Base-by-base conservation (phyloP, 768 basidiomycete species). In the Aureoboletus auriporus region DNA sequence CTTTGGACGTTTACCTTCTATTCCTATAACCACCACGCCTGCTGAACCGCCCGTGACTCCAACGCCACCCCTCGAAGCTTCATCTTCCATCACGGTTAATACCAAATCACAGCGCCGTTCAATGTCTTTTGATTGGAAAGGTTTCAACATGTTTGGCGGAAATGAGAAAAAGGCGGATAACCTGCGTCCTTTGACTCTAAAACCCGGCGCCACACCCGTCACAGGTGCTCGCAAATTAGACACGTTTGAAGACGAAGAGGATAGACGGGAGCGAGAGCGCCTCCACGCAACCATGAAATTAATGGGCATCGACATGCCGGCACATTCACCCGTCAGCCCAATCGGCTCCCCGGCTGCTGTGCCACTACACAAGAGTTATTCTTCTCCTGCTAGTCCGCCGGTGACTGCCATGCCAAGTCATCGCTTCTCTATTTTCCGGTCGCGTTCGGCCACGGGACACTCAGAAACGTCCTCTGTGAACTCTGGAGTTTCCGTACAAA, bases 181-280 rank as follows among this genome's bases (percentile, higher is more conserved):
- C 56, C 69, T 89, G 42, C 84, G 86, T 14, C 86, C 84, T 8
- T 68, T 92, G 33, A 90, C 87, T 5, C 72, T 92, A 38, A 85
- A 82, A 61, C 78, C 87, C 26, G 85, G 84, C 28, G 60, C 77
- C 37, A 64, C 64, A 44, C 60, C 82, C 6, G 72, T 83, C 29
- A 78, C 78, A 2, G 69, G 77, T 50, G 89, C 80, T 26, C 78
- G 90, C 44, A 92, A 93, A 66, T 69, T 94, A 33, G 91, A 94
- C 50, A 91, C 84, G 1, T 73, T 78, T 35, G 94, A 97, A 66
- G 94, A 98, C 59, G 95, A 97, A 50, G 92, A 97, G 52, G 93
- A 96, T 62, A 75, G 81, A 34, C 78, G 76, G 53, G 93, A 95
- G 68, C 75, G 94, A 47, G 93, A 93, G 64, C 80, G 93, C 13